Percentiles rank a stretch among this genome's conserved stretches.
These are phyloP conservation scores for Chalciporus piperatus DNA, from an alignment of 768 basidiomycete species.

Conservation along the genomic window DNA sequence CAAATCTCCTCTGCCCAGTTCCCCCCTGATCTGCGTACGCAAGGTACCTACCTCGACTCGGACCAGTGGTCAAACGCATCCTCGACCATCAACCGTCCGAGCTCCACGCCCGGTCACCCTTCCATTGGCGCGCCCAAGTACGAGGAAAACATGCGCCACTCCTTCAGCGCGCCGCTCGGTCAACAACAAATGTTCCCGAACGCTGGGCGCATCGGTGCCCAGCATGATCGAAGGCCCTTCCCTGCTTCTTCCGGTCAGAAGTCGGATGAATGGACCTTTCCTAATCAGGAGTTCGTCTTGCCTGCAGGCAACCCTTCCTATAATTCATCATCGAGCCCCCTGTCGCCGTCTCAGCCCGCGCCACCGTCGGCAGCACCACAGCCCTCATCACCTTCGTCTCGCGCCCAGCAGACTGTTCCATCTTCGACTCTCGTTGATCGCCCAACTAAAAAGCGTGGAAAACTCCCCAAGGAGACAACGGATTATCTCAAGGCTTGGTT, in stretches of 20 bases:
- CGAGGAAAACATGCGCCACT: slow-evolving; percentile 68
- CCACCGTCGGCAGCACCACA: slow-evolving; percentile 34
- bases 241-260: slow-evolving; percentile 43
- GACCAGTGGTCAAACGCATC: slow-evolving; percentile 57
- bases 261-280: slow-evolving; percentile 73
- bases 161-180: slow-evolving; percentile 56
- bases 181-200: slow-evolving; percentile 63
- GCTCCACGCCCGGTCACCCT: slow-evolving; percentile 60
- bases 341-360: slow-evolving; percentile 41
- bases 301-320: slow-evolving; percentile 27
- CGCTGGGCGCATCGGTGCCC: slow-evolving; percentile 69
- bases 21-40: slow-evolving; percentile 46
- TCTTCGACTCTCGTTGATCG: slow-evolving; percentile 67
- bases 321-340: slow-evolving; percentile 32
- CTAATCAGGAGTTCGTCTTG: slow-evolving; percentile 56
- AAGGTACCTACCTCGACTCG: slow-evolving; percentile 41
- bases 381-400: slow-evolving; percentile 43
- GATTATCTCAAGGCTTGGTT: slow-evolving; percentile 89
- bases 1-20: slow-evolving; percentile 48
- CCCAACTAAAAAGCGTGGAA: slow-evolving; percentile 79
- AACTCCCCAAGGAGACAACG: slow-evolving; percentile 87
- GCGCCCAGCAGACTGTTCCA: slow-evolving; percentile 51
- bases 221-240: slow-evolving; percentile 60
- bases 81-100: slow-evolving; percentile 63
- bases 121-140: slow-evolving; percentile 57